These are phyloP conservation scores for Xylariomycetidae sp. DNA, from an alignment of 2,329 filamentous ascomycete genomes.

Conservation along the genomic window DNA sequence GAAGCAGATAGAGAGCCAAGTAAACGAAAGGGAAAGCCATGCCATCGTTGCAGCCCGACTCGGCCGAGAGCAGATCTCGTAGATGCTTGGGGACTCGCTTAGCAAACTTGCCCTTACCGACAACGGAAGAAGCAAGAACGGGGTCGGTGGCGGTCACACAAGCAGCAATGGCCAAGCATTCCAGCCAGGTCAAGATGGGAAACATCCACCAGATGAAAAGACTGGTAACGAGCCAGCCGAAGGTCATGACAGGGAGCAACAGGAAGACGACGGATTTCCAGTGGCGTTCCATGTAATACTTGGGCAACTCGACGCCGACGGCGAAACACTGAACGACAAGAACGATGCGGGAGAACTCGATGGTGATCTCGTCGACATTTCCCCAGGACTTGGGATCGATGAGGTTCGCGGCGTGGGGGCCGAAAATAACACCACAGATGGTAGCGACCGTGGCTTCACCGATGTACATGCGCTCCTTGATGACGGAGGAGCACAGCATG, in stretches of 20 bases:
- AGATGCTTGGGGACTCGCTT: conserved; percentile 97
- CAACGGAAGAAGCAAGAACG: conserved; percentile 92
- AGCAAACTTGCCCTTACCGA: conserved; percentile 97
- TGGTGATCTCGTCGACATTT: conserved; percentile 76
- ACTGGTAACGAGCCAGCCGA: conserved; percentile 88
- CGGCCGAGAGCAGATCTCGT: conserved; percentile 87
- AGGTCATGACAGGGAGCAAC: conserved; percentile 93
- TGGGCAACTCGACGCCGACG: conserved; percentile 83
- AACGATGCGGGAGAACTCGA: conserved; percentile 85
- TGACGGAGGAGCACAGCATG: conserved; percentile 96
- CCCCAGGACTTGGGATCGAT: conserved; percentile 75
- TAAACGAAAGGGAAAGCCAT: conserved; percentile 99
- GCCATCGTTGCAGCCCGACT: conserved; percentile 98
- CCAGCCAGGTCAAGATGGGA: conserved; percentile 74
- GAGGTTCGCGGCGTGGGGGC: conserved; percentile 74
- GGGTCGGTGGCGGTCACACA: conserved; percentile 97
- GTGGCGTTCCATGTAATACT: conserved; percentile 95
- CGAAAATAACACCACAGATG: conserved; percentile 81
- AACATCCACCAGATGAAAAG: conserved; percentile 93
- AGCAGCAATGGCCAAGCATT: conserved; percentile 79
- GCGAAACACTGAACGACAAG: conserved; percentile 90
- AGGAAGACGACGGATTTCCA: conserved; percentile 89
- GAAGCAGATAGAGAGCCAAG: conserved; percentile 81
- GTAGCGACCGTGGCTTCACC: conserved; percentile 95
- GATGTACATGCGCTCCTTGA: conserved; percentile 98